A percentile compares a stretch with the other conserved stretches of the same genome.
phyloP scores from a whole-genome alignment of 805 yeast genomes.

The Wickerhamomyces bovis region DNA sequence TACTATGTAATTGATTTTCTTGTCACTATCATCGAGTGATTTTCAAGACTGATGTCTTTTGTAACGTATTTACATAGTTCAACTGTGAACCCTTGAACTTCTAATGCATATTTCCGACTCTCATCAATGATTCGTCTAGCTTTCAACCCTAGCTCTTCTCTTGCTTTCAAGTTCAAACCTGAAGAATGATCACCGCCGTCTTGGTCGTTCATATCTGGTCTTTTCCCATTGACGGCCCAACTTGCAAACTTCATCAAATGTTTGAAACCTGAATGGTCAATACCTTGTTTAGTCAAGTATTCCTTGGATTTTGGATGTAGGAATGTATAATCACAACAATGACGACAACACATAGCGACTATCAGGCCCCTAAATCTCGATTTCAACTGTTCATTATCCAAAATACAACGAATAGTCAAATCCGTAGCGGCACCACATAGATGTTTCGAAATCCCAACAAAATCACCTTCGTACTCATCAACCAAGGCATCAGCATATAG shows the following conservation, averaged over 20 bases:
- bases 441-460: constrained; percentile 78
- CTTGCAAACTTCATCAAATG: constrained; percentile 62
- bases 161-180: constrained; percentile 38
- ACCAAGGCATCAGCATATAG: constrained; percentile 45
- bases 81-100: constrained; percentile 33
- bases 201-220: constrained; percentile 32
- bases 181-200: constrained; percentile 41
- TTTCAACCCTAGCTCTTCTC: constrained; percentile 55
- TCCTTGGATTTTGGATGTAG: constrained; percentile 29
- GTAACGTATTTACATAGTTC: constrained; percentile 55
- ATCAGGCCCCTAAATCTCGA: constrained; percentile 46
- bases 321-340: constrained; percentile 63
- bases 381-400: constrained; percentile 31
- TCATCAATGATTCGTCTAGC: constrained; percentile 75
- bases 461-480: constrained; percentile 17
- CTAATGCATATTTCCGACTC: constrained; percentile 51
- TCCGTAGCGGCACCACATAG: constrained; percentile 94
- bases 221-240: constrained; percentile 82
- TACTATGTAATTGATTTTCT: not conserved
- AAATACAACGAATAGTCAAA: constrained; percentile 62
- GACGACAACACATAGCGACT: constrained; percentile 93
- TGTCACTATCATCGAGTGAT: constrained; percentile 45
- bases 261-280: constrained; percentile 34
- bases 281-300: constrained; percentile 15
- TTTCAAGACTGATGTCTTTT: constrained; percentile 58